Percentiles rank a stretch among this genome's conserved stretches.
Conservation (phyloP, 2,329 filamentous ascomycete species). For the Eutypa lata region DNA sequence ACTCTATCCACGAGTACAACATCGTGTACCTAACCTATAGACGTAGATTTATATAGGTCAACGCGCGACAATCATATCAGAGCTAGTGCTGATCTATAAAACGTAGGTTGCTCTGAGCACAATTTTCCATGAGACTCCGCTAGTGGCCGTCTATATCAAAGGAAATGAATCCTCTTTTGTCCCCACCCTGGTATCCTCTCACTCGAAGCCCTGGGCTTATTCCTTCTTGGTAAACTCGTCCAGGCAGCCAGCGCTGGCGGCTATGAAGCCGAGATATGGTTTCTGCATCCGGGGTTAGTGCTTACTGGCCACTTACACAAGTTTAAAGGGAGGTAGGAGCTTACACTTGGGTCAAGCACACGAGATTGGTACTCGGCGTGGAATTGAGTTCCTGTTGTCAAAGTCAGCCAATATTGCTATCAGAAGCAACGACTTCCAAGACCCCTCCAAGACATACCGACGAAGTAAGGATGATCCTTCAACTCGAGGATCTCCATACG, state of each 20-base stretch:
- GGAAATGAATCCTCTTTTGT: no score
- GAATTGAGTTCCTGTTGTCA: conserved; percentile 63
- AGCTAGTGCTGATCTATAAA: no score
- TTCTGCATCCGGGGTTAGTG: background rate
- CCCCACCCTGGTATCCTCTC: no score
- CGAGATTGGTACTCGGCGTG: conserved; percentile 83
- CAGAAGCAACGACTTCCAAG: background rate
- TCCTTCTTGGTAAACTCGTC: conserved; percentile 26
- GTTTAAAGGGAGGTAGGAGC: background rate
- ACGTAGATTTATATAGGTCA: no score
- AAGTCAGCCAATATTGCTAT: background rate
- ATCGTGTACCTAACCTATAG: no score
- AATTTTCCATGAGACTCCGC: no score
- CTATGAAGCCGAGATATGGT: conserved; percentile 79
- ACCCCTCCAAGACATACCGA: conserved; percentile 33
- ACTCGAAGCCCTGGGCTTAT: no score
- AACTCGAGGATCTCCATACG: conserved; percentile 84
- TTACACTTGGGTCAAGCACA: conserved; percentile 59
- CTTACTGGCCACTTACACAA: no score
- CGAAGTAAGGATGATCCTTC: conserved; percentile 79
- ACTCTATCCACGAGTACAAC: no score
- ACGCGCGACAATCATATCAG: no score
- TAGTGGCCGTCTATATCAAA: no score
- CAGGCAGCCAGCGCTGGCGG: conserved; percentile 69
- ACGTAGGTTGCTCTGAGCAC: no score